Evolutionary conservation across 2,329 filamentous ascomycete species (phyloP).

Genomic region (Fusarium praegraminearum): DNA sequence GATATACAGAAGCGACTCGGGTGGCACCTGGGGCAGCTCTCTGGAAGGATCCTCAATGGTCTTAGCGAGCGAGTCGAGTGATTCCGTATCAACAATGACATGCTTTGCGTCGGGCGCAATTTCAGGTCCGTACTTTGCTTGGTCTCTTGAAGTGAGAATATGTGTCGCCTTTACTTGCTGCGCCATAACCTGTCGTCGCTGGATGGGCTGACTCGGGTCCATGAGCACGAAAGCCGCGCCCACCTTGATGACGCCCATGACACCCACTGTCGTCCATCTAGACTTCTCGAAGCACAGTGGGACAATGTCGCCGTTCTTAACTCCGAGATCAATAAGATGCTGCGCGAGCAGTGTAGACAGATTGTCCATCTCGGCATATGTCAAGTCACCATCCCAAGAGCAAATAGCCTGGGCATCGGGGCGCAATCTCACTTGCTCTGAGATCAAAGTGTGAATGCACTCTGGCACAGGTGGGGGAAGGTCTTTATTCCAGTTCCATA

Average conservation of each 20-base stretch:
- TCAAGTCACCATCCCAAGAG: constrained; percentile 51
- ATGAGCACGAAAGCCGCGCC: constrained; percentile 52
- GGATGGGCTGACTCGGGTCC: constrained; percentile 46
- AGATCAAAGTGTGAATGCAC: constrained; percentile 46
- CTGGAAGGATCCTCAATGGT: constrained; percentile 29
- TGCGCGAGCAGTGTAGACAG: constrained; percentile 43
- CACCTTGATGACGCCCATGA: constrained; percentile 51
- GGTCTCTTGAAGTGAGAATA: constrained; percentile 39
- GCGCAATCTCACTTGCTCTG: constrained; percentile 39
- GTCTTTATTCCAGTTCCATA: constrained; percentile 46
- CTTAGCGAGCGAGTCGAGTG: constrained; percentile 28
- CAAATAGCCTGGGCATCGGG: constrained; percentile 47
- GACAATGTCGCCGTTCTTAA: constrained; percentile 46
- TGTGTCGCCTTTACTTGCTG: constrained; percentile 37
- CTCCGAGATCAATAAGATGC: constrained; percentile 39
- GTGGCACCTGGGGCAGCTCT: constrained; percentile 55
- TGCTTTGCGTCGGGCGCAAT: constrained; percentile 39
- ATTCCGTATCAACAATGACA: constrained; percentile 31
- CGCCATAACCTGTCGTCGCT: constrained; percentile 43
- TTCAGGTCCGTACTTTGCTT: constrained; percentile 28
- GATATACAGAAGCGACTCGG: constrained; percentile 62
- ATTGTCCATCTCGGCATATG: constrained; percentile 45
- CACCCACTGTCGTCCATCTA: constrained; percentile 47
- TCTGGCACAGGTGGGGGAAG: constrained; percentile 28
- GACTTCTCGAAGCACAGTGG: constrained; percentile 52